These are phyloP conservation scores for Buddleja alternifolia DNA, from an alignment of 257 asterid genomes.

Conservation along the genomic window DNA sequence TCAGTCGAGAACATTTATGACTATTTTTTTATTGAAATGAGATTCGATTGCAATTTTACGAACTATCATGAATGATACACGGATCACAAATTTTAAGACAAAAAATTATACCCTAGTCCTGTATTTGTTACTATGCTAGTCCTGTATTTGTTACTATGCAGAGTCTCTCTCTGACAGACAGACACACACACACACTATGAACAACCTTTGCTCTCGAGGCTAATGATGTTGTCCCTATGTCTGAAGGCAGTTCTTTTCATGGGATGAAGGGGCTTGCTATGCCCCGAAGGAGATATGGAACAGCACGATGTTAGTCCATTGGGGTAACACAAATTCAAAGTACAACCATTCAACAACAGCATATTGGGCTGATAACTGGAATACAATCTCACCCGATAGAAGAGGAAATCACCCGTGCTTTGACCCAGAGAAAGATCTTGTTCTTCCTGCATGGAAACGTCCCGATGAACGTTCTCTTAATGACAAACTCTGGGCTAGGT, in stretches of 20 bases:
- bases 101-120: too few relatives aligned
- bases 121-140: too few relatives aligned
- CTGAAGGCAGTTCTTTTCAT: conserved; percentile 80
- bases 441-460: conserved; percentile 93
- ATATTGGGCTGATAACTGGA: conserved; percentile 87
- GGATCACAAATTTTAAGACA: too few relatives aligned
- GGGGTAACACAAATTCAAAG: conserved; percentile 96
- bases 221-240: conserved; percentile 31
- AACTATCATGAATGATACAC: too few relatives aligned
- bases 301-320: conserved; percentile 97
- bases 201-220: conserved; percentile 9
- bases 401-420: conserved; percentile 92
- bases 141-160: too few relatives aligned
- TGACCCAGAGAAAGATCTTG: conserved; percentile 92
- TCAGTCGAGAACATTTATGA: too few relatives aligned
- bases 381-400: conserved; percentile 66
- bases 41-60: too few relatives aligned
- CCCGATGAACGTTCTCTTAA: conserved; percentile 67
- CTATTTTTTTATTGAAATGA: too few relatives aligned
- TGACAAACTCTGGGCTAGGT: conserved; percentile 83
- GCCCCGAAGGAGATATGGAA: conserved; percentile 99
- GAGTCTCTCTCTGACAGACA: too few relatives aligned
- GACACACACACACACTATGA: not conserved
- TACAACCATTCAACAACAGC: conserved; percentile 94
- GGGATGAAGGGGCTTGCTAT: conserved; percentile 99